Conservation (phyloP, 2,329 filamentous ascomycete genomes). For the Aspergillus cejpii region DNA sequence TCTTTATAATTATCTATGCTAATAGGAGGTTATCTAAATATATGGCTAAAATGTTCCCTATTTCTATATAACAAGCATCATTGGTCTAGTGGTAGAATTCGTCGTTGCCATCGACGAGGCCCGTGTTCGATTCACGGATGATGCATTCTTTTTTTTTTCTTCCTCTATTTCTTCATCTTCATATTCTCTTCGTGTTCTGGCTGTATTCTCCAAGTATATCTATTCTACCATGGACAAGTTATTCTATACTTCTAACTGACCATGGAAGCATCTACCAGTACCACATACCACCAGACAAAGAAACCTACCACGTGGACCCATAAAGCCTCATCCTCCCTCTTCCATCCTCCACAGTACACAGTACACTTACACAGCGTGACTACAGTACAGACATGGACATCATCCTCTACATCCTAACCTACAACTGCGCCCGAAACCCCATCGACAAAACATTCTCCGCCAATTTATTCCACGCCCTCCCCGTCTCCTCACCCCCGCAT, state of each 20-base stretch:
- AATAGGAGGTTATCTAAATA: background rate
- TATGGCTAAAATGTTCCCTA: background rate
- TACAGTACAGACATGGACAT: too few relatives aligned
- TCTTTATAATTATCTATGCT: background rate
- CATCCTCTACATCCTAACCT: constrained; percentile 73
- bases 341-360: too few relatives aligned
- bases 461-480: constrained; percentile 59
- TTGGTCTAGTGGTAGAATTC: constrained; percentile 43
- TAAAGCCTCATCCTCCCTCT: too few relatives aligned
- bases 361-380: too few relatives aligned
- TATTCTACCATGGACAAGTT: too few relatives aligned
- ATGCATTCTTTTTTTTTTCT: constrained; percentile 19
- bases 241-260: too few relatives aligned
- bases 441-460: constrained; percentile 66
- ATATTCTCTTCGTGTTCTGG: background rate
- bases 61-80: constrained; percentile 27
- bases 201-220: background rate
- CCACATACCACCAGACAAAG: too few relatives aligned
- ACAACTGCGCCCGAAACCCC: constrained; percentile 73
- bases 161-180: background rate
- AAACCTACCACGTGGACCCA: too few relatives aligned
- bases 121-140: constrained; percentile 45
- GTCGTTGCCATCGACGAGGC: constrained; percentile 44
- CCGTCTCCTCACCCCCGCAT: constrained; percentile 49
- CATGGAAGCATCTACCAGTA: too few relatives aligned